phyloP scores from a whole-genome alignment of 768 basidiomycete species.

The Tremella mesenterica region DNA sequence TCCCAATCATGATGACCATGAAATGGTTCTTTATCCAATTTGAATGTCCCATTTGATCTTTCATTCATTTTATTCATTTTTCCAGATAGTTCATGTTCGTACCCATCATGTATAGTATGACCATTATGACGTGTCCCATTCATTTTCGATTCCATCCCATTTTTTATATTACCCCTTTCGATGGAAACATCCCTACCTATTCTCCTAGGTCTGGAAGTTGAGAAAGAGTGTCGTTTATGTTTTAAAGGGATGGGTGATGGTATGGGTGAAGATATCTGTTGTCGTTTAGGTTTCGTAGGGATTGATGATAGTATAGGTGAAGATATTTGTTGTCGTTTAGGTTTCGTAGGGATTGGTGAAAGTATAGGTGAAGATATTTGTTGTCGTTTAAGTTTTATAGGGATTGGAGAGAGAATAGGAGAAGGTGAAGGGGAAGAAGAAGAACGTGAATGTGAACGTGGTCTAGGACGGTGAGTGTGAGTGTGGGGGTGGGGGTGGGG shows the following conservation, averaged over 20 bases:
- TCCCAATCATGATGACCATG: too few relatives aligned
- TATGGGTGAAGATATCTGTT: neutral
- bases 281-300: neutral
- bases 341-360: neutral
- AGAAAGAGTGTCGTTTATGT: neutral
- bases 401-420: conserved; percentile 4
- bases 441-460: conserved; percentile 25
- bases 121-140: too few relatives aligned
- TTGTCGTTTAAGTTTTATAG: neutral
- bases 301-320: neutral
- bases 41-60: too few relatives aligned
- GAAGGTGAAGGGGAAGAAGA: conserved; percentile 40
- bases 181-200: too few relatives aligned
- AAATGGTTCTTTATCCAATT: too few relatives aligned
- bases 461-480: conserved; percentile 3
- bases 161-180: too few relatives aligned
- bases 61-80: too few relatives aligned
- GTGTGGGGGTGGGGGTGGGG: conserved; percentile 15
- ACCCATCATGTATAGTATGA: too few relatives aligned
- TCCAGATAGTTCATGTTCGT: too few relatives aligned
- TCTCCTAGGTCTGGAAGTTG: too few relatives aligned
- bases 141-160: too few relatives aligned
- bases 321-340: neutral
- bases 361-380: neutral
- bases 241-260: too few relatives aligned